phyloP scores from a whole-genome alignment of 2,329 filamentous ascomycete genomes.

The Xenosphaeropsis pyriputrescens region DNA sequence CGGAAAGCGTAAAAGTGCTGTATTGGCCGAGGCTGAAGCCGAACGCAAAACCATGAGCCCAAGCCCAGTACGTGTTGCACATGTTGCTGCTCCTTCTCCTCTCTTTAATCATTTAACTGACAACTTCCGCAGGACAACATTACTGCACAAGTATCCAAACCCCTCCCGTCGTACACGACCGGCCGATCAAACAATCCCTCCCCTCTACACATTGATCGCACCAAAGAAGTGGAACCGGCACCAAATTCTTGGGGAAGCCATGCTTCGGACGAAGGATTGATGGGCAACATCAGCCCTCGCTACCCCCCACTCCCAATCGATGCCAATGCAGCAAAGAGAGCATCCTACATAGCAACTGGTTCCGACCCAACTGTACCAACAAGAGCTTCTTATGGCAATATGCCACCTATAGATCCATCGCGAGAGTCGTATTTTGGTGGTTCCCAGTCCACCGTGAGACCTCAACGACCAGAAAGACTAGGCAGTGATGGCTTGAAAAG shows the following conservation, averaged over 20 bases:
- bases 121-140: not conserved
- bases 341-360: constrained; percentile 2
- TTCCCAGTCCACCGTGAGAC: not conserved
- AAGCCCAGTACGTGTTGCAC: constrained; percentile 12
- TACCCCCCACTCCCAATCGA: constrained; percentile 12
- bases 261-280: constrained; percentile 16
- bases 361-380: no score
- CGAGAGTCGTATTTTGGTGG: not conserved
- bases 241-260: constrained; percentile 17
- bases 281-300: constrained; percentile 13
- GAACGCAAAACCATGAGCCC: constrained; percentile 8
- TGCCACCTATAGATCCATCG: no score
- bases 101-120: not conserved
- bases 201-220: constrained; percentile 14
- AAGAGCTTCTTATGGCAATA: no score
- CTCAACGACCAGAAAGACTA: not conserved
- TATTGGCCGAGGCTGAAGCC: constrained; percentile 10
- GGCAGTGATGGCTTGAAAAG: constrained; percentile 10
- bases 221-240: constrained; percentile 11
- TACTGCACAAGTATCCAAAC: not conserved
- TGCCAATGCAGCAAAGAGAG: constrained; percentile 2
- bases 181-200: constrained; percentile 11
- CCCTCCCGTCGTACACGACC: constrained; percentile 6
- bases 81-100: not conserved
- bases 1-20: constrained; percentile 14